Base-by-base conservation (phyloP, 148 eudicot genomes). In the Camellia japonica region DNA sequence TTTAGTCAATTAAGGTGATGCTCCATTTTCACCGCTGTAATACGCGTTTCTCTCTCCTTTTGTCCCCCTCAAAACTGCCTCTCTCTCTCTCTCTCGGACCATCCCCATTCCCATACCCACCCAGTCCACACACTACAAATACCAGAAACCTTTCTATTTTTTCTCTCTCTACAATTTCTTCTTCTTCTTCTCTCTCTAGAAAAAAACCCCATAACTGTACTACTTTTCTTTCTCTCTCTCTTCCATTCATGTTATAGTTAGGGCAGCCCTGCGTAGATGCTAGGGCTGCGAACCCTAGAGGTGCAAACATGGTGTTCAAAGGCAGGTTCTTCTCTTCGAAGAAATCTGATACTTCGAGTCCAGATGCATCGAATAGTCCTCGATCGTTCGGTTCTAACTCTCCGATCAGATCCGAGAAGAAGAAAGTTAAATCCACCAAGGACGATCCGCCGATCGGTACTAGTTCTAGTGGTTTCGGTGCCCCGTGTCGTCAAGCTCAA, bases 251-350 rank as follows among this genome's bases (percentile, higher is more conserved):
- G 52, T 49, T 49, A 7, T 49, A 49, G 52, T 49, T 49, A 7
- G 52, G 52, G 52, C 51, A n/a, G 68, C 67, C 66, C 52, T 58
- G 67, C 52, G 51, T 75, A 7, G 46, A 19, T n/a, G 78, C 55
- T 5, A 68, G 54, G 68, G 9, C 54, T 46, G 78, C 78, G 38
- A 60, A 76, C 13, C 68, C 56, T 76, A 46, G 64, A 41, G n/a
- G 75, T 3, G 9, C 12, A 15, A 59, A 58, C 80, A 96, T 96
- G 99, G 99, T 96, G 86, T 96, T 96, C 81, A 96, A 93, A 81
- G 98, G 97, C 71, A 84, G 99, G 84, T 97, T 97, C 77, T 97
- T 97, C 90, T 91, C 97, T 5, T 93, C 99, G 12, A 97, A 94
- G 79, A 97, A 97, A 83, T 92, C 98, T n/a, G 95, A 88, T 55